Conservation (phyloP, 345 rosid species). For the Gossypium ekmanianum region DNA sequence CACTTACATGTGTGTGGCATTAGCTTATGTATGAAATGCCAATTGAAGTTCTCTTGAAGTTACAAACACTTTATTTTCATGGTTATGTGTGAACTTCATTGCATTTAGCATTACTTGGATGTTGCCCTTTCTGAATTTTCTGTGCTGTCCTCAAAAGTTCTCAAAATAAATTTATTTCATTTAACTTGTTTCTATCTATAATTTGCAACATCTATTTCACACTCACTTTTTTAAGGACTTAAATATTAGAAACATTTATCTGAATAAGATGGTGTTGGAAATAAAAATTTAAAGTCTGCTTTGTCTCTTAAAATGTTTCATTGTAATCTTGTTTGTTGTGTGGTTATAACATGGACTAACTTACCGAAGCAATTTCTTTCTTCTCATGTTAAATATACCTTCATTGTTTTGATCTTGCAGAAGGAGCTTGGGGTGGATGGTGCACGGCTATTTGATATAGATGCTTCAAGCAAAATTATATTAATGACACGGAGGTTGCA, state of each 20-base stretch:
- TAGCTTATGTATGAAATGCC: neutral
- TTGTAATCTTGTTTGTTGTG: neutral
- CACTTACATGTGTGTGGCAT: neutral
- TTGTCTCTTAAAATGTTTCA: slow-evolving; percentile 5
- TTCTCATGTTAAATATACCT: neutral
- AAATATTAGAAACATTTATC: slow-evolving; percentile 3
- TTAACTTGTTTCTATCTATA: slow-evolving; percentile 1
- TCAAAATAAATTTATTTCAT: neutral
- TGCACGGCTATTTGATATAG: slow-evolving; percentile 79
- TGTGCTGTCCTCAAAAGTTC: neutral
- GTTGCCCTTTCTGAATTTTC: neutral
- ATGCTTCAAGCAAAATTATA: slow-evolving; percentile 42
- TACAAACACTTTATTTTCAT: neutral
- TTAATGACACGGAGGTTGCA: slow-evolving; percentile 60
- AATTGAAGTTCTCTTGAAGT: slow-evolving; percentile 3
- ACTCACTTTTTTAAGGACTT: neutral
- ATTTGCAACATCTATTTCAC: neutral
- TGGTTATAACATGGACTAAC: neutral
- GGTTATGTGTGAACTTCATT: neutral
- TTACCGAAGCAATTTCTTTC: no score
- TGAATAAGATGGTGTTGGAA: slow-evolving; percentile 4
- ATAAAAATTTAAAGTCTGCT: neutral
- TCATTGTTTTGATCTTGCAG: slow-evolving; percentile 28
- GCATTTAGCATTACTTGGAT: neutral
- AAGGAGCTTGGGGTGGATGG: slow-evolving; percentile 54